These are phyloP conservation scores for Chaetomium cochliodes DNA, from an alignment of 495 filamentous ascomycete genomes.

Conservation along the genomic window DNA sequence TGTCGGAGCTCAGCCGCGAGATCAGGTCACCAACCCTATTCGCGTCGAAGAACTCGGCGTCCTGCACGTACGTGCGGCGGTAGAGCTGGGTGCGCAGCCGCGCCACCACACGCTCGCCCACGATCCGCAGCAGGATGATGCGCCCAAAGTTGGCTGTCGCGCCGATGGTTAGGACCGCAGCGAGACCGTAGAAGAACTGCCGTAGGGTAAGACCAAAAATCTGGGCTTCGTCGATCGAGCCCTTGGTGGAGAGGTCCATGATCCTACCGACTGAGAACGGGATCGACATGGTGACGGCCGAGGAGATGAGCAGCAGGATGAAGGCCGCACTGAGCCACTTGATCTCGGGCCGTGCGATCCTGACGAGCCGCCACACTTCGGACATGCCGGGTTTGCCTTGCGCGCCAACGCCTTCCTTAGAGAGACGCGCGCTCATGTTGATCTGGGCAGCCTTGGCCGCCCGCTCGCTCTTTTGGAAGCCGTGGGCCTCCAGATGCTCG, in stretches of 20 bases:
- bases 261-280: slow-evolving; percentile 96
- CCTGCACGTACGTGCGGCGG: slow-evolving; percentile 84
- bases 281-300: slow-evolving; percentile 87
- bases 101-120: slow-evolving; percentile 91
- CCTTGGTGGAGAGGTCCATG: slow-evolving; percentile 62
- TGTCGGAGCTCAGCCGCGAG: slow-evolving; percentile 90
- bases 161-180: slow-evolving; percentile 37
- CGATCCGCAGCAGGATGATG: slow-evolving; percentile 89
- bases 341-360: slow-evolving; percentile 81
- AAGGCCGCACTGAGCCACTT: slow-evolving; percentile 78
- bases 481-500: slow-evolving; percentile 33
- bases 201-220: slow-evolving; percentile 39
- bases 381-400: slow-evolving; percentile 62
- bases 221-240: slow-evolving; percentile 33
- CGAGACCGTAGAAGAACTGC: slow-evolving; percentile 45
- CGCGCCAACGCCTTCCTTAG: slow-evolving; percentile 66
- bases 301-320: slow-evolving; percentile 79
- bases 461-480: slow-evolving; percentile 57
- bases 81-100: slow-evolving; percentile 86
- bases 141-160: slow-evolving; percentile 83
- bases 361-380: slow-evolving; percentile 84
- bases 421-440: slow-evolving; percentile 81
- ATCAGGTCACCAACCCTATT: slow-evolving; percentile 96
- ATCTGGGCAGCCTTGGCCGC: slow-evolving; percentile 84
- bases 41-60: slow-evolving; percentile 98